Evolutionary conservation across 768 basidiomycete genomes (phyloP).

Genomic region (Podaxis sp.): DNA sequence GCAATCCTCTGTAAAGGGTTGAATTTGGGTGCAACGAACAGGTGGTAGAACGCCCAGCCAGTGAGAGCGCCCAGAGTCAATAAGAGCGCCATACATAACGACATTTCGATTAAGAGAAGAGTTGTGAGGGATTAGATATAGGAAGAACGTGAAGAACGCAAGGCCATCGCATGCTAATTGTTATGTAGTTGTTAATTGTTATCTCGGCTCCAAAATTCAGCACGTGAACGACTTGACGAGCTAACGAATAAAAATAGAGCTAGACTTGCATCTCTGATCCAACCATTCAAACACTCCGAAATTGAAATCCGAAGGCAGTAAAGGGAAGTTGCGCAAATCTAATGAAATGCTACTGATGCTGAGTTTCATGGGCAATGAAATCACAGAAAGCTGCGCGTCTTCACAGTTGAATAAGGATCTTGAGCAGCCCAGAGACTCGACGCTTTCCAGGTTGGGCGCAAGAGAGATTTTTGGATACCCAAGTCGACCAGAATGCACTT

Average conservation of each 20-base stretch:
- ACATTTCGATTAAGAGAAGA: not conserved
- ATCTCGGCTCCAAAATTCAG: not conserved
- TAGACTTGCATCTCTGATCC: not conserved
- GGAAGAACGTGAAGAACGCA: not conserved
- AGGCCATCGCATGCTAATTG: not conserved
- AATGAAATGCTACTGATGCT: slow-evolving; percentile 39
- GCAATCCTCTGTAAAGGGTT: slow-evolving; percentile 56
- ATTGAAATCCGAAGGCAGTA: slow-evolving; percentile 33
- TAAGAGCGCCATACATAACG: slow-evolving; percentile 6
- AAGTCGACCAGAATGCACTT: slow-evolving; percentile 43
- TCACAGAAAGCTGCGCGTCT: not conserved
- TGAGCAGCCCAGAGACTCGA: not conserved
- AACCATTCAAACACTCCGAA: not conserved
- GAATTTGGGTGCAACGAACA: slow-evolving; percentile 32
- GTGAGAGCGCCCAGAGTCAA: slow-evolving; percentile 13
- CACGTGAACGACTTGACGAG: not conserved
- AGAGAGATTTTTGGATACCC: slow-evolving; percentile 2
- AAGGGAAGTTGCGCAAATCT: slow-evolving; percentile 47
- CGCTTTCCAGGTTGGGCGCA: not conserved
- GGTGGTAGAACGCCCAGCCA: slow-evolving; percentile 28
- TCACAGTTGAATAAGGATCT: not conserved
- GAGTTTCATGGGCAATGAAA: slow-evolving; percentile 32
- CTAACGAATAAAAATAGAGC: not conserved
- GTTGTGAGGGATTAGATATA: not conserved
- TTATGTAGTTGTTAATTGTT: not conserved